Conservation (phyloP, 2,329 filamentous ascomycete genomes). For the Pyrenochaeta sp. region DNA sequence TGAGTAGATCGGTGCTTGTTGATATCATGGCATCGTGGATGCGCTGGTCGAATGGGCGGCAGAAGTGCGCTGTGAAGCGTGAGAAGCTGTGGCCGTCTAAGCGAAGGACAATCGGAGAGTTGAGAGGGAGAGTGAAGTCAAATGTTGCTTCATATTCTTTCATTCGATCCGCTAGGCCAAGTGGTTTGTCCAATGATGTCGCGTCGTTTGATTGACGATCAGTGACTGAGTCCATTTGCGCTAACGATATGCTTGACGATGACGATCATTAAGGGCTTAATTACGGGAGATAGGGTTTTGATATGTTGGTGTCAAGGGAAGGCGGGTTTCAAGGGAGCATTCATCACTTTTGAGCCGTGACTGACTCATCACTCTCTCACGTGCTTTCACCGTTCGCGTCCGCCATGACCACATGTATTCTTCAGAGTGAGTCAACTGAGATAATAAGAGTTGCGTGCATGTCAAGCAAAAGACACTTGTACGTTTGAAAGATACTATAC, state of each 20-base stretch:
- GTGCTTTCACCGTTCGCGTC: not conserved
- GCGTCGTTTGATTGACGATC: not conserved
- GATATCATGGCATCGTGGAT: constrained; percentile 42
- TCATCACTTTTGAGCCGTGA: not conserved
- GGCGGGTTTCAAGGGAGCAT: not conserved
- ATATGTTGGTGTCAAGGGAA: not conserved
- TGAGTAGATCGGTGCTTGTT: constrained; percentile 35
- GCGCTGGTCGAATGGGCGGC: constrained; percentile 40
- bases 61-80: constrained; percentile 38
- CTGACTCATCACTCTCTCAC: not conserved
- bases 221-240: not conserved
- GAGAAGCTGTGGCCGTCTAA: constrained; percentile 45
- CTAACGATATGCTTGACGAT: not conserved
- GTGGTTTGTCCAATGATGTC: constrained; percentile 3
- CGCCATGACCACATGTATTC: not conserved
- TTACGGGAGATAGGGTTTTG: not conserved
- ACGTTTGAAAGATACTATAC: not conserved
- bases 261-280: no score
- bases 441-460: not conserved
- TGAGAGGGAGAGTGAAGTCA: constrained; percentile 31
- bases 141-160: constrained; percentile 41
- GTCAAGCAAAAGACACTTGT: not conserved
- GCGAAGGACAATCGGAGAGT: constrained; percentile 34
- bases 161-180: constrained; percentile 41
- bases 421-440: not conserved